These are phyloP conservation scores for Hawksworthiomyces lignivorus DNA, from an alignment of 2,329 filamentous ascomycete species.

Conservation along the genomic window DNA sequence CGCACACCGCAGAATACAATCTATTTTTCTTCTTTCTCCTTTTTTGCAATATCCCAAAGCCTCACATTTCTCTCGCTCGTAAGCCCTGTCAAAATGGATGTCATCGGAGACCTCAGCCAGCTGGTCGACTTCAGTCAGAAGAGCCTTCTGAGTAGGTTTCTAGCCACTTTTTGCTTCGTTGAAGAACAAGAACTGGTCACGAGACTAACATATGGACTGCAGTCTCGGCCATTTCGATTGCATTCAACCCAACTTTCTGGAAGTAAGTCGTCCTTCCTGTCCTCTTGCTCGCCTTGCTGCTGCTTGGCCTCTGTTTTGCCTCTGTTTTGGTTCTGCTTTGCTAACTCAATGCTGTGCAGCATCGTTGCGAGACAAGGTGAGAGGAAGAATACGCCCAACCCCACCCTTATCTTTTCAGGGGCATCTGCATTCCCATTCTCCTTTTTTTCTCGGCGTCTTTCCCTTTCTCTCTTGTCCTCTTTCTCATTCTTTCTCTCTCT, in stretches of 20 bases:
- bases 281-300: too few relatives aligned
- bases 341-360: conserved; percentile 43
- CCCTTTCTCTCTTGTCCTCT: too few relatives aligned
- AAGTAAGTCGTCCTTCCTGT: conserved; percentile 58
- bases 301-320: too few relatives aligned
- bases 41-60: too few relatives aligned
- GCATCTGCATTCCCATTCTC: too few relatives aligned
- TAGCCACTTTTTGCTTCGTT: not conserved
- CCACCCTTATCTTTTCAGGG: too few relatives aligned
- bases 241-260: conserved; percentile 99
- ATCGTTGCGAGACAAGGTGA: conserved; percentile 76
- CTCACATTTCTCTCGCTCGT: too few relatives aligned
- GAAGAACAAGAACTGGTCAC: not conserved
- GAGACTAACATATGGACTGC: not conserved
- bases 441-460: too few relatives aligned
- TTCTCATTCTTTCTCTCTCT: conserved; percentile 5
- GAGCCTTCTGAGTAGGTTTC: conserved; percentile 56
- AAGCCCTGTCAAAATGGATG: too few relatives aligned
- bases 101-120: conserved; percentile 2
- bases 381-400: too few relatives aligned
- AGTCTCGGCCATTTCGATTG: conserved; percentile 78
- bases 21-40: not conserved
- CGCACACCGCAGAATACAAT: too few relatives aligned
- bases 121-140: conserved; percentile 59
- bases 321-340: conserved; percentile 3